These are phyloP conservation scores for Dactylellina leptospora DNA, from an alignment of 2,329 filamentous ascomycete genomes.

Conservation along the genomic window DNA sequence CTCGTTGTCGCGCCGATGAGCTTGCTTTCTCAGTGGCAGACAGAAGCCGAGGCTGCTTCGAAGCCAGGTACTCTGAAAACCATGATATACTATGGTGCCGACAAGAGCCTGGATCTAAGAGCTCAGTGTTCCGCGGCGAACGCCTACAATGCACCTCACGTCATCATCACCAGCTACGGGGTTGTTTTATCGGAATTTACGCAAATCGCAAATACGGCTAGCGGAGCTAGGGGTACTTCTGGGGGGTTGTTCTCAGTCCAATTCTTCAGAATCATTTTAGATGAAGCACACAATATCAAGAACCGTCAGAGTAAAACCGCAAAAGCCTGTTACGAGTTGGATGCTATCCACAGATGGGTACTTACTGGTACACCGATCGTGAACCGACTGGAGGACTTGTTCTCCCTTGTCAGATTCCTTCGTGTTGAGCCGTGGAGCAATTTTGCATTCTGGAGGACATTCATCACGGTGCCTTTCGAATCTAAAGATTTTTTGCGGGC, in stretches of 20 bases:
- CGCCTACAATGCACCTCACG: slow-evolving; percentile 77
- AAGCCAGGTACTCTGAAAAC: slow-evolving; percentile 81
- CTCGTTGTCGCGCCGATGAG: slow-evolving; percentile 98
- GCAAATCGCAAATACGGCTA: slow-evolving; percentile 70
- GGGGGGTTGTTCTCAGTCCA: slow-evolving; percentile 87
- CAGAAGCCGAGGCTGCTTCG: slow-evolving; percentile 90
- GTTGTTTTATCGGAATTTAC: slow-evolving; percentile 88
- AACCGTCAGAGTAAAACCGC: slow-evolving; percentile 89
- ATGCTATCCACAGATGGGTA: slow-evolving; percentile 86
- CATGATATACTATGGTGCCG: slow-evolving; percentile 89
- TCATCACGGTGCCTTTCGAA: slow-evolving; percentile 97
- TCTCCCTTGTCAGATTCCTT: slow-evolving; percentile 89
- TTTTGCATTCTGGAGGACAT: slow-evolving; percentile 99
- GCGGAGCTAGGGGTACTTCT: slow-evolving; percentile 72
- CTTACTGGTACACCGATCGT: slow-evolving; percentile 96
- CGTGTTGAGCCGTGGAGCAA: slow-evolving; percentile 98
- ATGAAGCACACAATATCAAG: slow-evolving; percentile 95
- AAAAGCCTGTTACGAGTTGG: slow-evolving; percentile 90
- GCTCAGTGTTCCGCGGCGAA: slow-evolving; percentile 80
- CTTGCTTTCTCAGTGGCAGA: slow-evolving; percentile 94
- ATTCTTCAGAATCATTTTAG: slow-evolving; percentile 93
- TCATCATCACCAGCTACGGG: slow-evolving; percentile 95
- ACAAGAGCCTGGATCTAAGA: slow-evolving; percentile 81
- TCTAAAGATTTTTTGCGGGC: slow-evolving; percentile 93
- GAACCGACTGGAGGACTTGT: slow-evolving; percentile 92